Evolutionary conservation across 306 rosid genomes (phyloP).

Genomic region (Prunus armeniaca): DNA sequence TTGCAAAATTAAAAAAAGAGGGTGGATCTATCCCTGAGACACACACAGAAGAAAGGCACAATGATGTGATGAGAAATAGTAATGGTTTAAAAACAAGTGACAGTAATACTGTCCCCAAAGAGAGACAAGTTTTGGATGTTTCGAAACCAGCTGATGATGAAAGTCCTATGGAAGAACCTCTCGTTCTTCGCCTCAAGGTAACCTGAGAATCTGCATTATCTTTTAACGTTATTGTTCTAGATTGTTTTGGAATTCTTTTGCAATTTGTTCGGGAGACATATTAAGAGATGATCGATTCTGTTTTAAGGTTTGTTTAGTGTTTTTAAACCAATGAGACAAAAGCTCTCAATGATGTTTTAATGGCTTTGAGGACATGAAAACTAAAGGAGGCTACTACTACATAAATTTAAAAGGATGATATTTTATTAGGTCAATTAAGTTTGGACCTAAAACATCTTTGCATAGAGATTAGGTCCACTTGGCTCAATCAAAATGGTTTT

Average conservation of each 20-base stretch:
- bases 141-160: constrained; percentile 56
- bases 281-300: not conserved
- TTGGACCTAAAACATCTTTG: not conserved
- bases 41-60: constrained; percentile 47
- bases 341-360: not conserved
- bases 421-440: not conserved
- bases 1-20: constrained; percentile 95
- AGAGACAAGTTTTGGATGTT: constrained; percentile 44
- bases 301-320: not conserved
- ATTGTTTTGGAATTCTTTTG: not conserved
- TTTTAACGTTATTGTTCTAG: not conserved
- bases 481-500: not conserved
- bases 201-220: not conserved
- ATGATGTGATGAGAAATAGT: constrained; percentile 41
- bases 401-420: not conserved
- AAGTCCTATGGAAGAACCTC: constrained; percentile 64
- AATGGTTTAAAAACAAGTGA: constrained; percentile 39
- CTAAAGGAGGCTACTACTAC: not conserved
- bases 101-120: constrained; percentile 33
- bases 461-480: not conserved
- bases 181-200: constrained; percentile 96
- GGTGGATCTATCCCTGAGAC: constrained; percentile 62
- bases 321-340: not conserved
- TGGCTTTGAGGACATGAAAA: not conserved
- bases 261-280: not conserved